These are phyloP conservation scores for Coffea canephora DNA, from an alignment of 257 asterid species.

Conservation along the genomic window DNA sequence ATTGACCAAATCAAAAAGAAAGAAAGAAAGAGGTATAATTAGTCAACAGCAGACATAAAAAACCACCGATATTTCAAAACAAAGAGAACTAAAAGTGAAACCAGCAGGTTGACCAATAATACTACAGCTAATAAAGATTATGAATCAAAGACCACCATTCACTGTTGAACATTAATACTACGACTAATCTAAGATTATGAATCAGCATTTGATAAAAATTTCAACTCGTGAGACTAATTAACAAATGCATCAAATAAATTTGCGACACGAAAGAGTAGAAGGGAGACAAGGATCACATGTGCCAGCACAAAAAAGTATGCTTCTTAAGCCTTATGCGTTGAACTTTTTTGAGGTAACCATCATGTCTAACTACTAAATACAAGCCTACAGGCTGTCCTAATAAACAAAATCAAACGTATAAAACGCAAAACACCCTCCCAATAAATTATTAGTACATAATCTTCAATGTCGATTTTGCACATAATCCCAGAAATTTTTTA, in stretches of 20 bases:
- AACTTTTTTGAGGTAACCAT: not conserved
- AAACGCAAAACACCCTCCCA: not conserved
- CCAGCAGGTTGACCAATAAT: not conserved
- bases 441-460: conserved; percentile 1
- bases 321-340: not conserved
- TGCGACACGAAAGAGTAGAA: not conserved
- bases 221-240: not conserved
- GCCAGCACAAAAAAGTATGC: not conserved
- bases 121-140: not conserved
- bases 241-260: not conserved
- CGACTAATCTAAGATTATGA: not conserved
- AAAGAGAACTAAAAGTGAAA: not conserved
- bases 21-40: not conserved
- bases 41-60: not conserved
- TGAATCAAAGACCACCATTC: not conserved
- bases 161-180: not conserved
- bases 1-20: not conserved
- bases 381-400: not conserved
- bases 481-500: not conserved
- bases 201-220: not conserved
- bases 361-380: not conserved
- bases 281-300: conserved; percentile 1
- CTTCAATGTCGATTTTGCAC: not conserved
- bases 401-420: not conserved
- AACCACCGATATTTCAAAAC: not conserved